Evolutionary conservation across 805 yeast species (phyloP).

Genomic region (Saccharomycopsis sp.): DNA sequence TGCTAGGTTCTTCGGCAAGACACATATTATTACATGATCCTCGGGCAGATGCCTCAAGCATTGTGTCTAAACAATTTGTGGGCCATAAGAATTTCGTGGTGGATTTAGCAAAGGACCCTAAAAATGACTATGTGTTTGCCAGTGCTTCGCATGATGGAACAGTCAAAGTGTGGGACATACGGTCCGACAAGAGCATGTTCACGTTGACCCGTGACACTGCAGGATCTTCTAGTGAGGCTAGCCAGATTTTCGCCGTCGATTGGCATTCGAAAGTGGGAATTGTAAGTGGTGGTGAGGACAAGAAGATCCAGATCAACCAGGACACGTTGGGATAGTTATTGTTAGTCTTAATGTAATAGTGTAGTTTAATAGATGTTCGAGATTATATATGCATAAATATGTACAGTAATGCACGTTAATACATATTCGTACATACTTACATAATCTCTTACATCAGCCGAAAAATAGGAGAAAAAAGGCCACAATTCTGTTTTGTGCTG

Average conservation of each 20-base stretch:
- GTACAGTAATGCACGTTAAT: too few relatives aligned
- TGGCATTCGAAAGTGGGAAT: slow-evolving; percentile 82
- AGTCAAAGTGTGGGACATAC: slow-evolving; percentile 89
- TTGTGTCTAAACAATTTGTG: slow-evolving; percentile 61
- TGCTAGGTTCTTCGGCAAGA: slow-evolving; percentile 97
- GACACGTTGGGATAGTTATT: neutral
- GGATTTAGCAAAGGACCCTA: slow-evolving; percentile 65
- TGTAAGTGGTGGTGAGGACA: slow-evolving; percentile 90
- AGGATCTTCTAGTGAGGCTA: slow-evolving; percentile 36
- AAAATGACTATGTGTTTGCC: slow-evolving; percentile 72
- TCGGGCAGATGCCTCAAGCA: slow-evolving; percentile 52
- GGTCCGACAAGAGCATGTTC: slow-evolving; percentile 77
- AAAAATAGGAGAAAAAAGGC: too few relatives aligned
- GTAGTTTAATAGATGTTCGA: too few relatives aligned
- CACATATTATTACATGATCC: slow-evolving; percentile 94
- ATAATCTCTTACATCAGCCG: too few relatives aligned
- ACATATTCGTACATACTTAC: too few relatives aligned
- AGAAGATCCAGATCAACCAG: slow-evolving; percentile 78
- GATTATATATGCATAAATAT: too few relatives aligned
- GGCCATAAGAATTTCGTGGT: slow-evolving; percentile 94
- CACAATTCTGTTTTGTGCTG: too few relatives aligned
- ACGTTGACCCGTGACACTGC: slow-evolving; percentile 68
- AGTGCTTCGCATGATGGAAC: slow-evolving; percentile 97
- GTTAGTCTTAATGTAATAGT: neutral
- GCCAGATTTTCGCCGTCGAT: slow-evolving; percentile 77